These are phyloP conservation scores for Dipteronia dyeriana DNA, from an alignment of 345 rosid species.

Conservation along the genomic window DNA sequence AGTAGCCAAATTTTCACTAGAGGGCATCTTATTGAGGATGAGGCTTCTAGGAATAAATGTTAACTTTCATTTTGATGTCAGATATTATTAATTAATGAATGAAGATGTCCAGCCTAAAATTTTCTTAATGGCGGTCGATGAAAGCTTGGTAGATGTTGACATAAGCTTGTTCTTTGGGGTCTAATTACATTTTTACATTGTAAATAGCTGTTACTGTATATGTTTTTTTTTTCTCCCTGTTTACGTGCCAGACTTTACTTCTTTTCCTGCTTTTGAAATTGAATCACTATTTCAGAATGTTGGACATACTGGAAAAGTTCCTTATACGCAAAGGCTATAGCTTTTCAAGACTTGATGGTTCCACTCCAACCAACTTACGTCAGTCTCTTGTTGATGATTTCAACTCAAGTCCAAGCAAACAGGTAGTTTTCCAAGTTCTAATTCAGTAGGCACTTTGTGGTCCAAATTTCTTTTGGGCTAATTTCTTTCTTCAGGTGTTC, in stretches of 20 bases:
- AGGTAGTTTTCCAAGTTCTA: constrained; percentile 38
- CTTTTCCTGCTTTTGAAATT: constrained; percentile 23
- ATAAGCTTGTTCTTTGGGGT: background rate
- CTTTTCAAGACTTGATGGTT: constrained; percentile 93
- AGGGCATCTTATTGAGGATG: background rate
- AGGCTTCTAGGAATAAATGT: background rate
- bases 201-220: background rate
- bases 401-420: constrained; percentile 91
- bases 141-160: background rate
- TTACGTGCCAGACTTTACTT: background rate
- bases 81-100: background rate
- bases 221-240: background rate
- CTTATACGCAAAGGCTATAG: constrained; percentile 86
- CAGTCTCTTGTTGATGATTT: constrained; percentile 88
- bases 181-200: background rate
- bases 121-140: background rate
- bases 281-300: constrained; percentile 60
- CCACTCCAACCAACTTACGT: constrained; percentile 79
- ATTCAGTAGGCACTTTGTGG: background rate
- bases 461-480: constrained; percentile 3
- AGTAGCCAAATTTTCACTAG: background rate
- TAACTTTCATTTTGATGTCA: background rate
- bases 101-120: background rate
- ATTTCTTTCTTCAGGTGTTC: constrained; percentile 62
- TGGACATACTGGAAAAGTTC: constrained; percentile 88